Percentiles rank a stretch among this genome's conserved stretches.
phyloP scores from a whole-genome alignment of 768 basidiomycete genomes.

The Lactarius hengduanensis region DNA sequence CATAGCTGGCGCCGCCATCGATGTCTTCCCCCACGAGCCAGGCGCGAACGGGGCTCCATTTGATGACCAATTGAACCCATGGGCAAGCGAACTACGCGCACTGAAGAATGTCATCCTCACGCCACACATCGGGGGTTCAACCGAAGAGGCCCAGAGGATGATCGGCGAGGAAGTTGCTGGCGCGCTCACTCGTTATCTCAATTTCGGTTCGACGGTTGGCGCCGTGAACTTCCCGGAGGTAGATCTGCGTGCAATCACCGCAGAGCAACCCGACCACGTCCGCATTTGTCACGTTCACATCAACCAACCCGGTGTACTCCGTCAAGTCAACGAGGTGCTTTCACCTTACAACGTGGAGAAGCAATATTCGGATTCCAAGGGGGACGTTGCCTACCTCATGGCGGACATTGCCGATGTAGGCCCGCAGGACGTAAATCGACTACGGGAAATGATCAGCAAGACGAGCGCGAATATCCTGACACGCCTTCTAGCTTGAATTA shows the following conservation, averaged over 20 bases:
- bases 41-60: slow-evolving; percentile 88
- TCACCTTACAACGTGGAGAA: slow-evolving; percentile 98
- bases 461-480: slow-evolving; percentile 90
- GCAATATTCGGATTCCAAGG: slow-evolving; percentile 98
- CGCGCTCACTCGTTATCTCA: slow-evolving; percentile 84
- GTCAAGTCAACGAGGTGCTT: slow-evolving; percentile 90
- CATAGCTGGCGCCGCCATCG: slow-evolving; percentile 87
- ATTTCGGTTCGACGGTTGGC: slow-evolving; percentile 85
- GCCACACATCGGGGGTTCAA: slow-evolving; percentile 98
- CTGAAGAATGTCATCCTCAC: slow-evolving; percentile 94
- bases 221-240: slow-evolving; percentile 99
- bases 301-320: slow-evolving; percentile 94
- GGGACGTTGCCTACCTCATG: slow-evolving; percentile 91
- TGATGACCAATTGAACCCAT: slow-evolving; percentile 83
- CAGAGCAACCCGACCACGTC: slow-evolving; percentile 75
- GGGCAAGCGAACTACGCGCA: slow-evolving; percentile 70
- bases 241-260: slow-evolving; percentile 87
- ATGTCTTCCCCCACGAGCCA: slow-evolving; percentile 95
- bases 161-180: slow-evolving; percentile 94
- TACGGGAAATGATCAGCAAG: slow-evolving; percentile 73
- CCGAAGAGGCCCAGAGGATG: slow-evolving; percentile 97
- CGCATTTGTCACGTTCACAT: slow-evolving; percentile 94
- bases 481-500: slow-evolving; percentile 61
- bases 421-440: slow-evolving; percentile 68
- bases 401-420: slow-evolving; percentile 95